Conservation (phyloP, 2,329 filamentous ascomycete genomes). For the Hypoxylon sp. region DNA sequence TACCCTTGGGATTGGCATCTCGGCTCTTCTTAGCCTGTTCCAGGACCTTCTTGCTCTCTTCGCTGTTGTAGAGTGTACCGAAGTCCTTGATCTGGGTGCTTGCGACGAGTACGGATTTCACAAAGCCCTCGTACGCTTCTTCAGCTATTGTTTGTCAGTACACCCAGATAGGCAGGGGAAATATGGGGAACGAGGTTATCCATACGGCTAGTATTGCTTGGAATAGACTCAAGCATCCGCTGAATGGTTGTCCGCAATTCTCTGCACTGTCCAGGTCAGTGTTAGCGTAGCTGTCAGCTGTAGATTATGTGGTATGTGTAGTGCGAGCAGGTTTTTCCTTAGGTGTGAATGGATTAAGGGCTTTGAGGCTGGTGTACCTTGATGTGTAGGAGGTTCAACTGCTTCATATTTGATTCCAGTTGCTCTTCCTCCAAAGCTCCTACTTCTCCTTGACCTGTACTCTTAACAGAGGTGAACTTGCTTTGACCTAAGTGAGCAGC, state of each 20-base stretch:
- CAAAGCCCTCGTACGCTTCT: slow-evolving; percentile 63
- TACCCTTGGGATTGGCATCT: slow-evolving; percentile 67
- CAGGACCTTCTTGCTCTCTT: slow-evolving; percentile 65
- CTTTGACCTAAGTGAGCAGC: slow-evolving; percentile 13
- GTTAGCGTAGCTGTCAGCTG: neutral
- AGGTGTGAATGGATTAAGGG: too few relatives aligned
- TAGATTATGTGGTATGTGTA: neutral
- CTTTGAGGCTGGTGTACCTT: slow-evolving; percentile 59
- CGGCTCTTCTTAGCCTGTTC: slow-evolving; percentile 68
- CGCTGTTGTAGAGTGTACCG: slow-evolving; percentile 62
- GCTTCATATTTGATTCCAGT: slow-evolving; percentile 64
- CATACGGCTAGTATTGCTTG: slow-evolving; percentile 67
- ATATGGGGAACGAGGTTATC: neutral
- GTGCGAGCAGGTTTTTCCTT: neutral
- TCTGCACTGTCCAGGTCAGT: slow-evolving; percentile 57
- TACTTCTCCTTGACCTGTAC: slow-evolving; percentile 49
- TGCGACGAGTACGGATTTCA: slow-evolving; percentile 63
- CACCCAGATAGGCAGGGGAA: neutral
- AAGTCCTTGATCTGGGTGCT: slow-evolving; percentile 68
- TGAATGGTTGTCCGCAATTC: slow-evolving; percentile 65
- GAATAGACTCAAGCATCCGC: slow-evolving; percentile 66
- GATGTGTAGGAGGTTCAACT: slow-evolving; percentile 68
- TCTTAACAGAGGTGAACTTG: slow-evolving; percentile 32
- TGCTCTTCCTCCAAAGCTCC: slow-evolving; percentile 62
- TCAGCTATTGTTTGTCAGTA: slow-evolving; percentile 62